Conservation (phyloP, 2,329 filamentous ascomycete genomes). For the Paraphoma sp. region DNA sequence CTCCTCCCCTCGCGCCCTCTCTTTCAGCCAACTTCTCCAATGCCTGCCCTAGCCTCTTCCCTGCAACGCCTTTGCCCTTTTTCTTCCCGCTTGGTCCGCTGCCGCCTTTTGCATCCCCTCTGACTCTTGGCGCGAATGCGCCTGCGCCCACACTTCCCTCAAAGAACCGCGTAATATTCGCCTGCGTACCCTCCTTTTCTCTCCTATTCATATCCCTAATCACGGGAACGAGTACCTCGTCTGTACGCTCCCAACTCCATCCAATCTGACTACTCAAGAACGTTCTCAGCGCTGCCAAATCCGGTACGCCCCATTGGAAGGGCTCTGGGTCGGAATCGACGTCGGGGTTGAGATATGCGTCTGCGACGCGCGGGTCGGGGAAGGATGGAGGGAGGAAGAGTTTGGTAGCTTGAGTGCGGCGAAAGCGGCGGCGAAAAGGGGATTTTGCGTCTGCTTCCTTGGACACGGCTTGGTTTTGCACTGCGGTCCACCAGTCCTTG, state of each 20-base stretch:
- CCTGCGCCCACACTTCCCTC: constrained; percentile 75
- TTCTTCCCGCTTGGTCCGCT: constrained; percentile 63
- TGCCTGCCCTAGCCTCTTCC: constrained; percentile 44
- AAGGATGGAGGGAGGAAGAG: constrained; percentile 85
- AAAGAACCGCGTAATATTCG: constrained; percentile 95
- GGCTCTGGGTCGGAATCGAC: constrained; percentile 79
- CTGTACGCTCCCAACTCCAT: constrained; percentile 89
- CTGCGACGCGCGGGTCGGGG: constrained; percentile 76
- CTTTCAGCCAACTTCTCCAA: constrained; percentile 38
- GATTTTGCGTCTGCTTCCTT: constrained; percentile 63
- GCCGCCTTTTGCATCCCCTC: constrained; percentile 52
- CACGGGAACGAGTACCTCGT: constrained; percentile 94
- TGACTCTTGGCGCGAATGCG: constrained; percentile 74
- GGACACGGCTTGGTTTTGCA: constrained; percentile 72
- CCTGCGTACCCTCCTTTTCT: constrained; percentile 88
- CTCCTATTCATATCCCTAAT: constrained; percentile 93
- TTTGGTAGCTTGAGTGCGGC: constrained; percentile 77
- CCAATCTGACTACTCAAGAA: constrained; percentile 94
- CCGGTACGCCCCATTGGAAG: constrained; percentile 96
- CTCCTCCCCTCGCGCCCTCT: constrained; percentile 32
- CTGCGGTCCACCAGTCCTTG: constrained; percentile 82
- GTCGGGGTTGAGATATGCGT: constrained; percentile 85
- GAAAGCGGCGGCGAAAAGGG: constrained; percentile 84
- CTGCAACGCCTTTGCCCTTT: constrained; percentile 37
- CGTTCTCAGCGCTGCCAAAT: constrained; percentile 80